Evolutionary conservation across 2,329 filamentous ascomycete genomes (phyloP), one percentile per base, ranked within the genome.

Genomic region (Venturia pyrina): DNA sequence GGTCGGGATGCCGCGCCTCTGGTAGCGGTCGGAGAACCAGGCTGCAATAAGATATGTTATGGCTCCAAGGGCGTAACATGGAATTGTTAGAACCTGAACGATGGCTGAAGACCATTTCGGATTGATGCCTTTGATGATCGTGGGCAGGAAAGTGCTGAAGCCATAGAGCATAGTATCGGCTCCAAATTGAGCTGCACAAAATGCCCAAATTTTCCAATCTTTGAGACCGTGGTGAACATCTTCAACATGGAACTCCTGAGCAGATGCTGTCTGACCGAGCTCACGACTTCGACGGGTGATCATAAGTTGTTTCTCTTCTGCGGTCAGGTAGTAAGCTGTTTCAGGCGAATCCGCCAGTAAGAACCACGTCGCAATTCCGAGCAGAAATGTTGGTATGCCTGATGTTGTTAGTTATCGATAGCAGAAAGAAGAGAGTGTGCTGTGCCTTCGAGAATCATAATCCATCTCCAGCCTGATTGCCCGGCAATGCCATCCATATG

Each of bases 121-220:
- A 3, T 88, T 87, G 63, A 93, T 83, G 4, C 83, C 86, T 53
- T 84, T 80, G 73, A 93, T 91, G 69, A 93, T 93, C 5, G 89
- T 91, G 0, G 90, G 90, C 57, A 93, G 77, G 72, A 93, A 93
- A 0, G 88, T 91, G 62, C 86, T 88, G 74, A 87, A 92, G 5
- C 89, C 88, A 71, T 93, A 93, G 0, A 93, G 80, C 85, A 92
- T 89, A 0, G 87, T 90, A 71, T 91, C 88, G 19, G 83, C 82
- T 5, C 89, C 88, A 72, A 92, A 92, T 73, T 91, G 88, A 5
- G 80, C 88, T 46, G 85, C 74, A 68, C 82, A 87, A 73, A 91
- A 91, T 1, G 82, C 77, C 81, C 87, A 91, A 32, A 90, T 84
- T 73, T 89, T 91, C 88, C 88, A 91, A 75, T 93, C 90, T 68